These are phyloP conservation scores for Penicillium paxilli DNA, from an alignment of 495 filamentous ascomycete genomes.

Conservation along the genomic window DNA sequence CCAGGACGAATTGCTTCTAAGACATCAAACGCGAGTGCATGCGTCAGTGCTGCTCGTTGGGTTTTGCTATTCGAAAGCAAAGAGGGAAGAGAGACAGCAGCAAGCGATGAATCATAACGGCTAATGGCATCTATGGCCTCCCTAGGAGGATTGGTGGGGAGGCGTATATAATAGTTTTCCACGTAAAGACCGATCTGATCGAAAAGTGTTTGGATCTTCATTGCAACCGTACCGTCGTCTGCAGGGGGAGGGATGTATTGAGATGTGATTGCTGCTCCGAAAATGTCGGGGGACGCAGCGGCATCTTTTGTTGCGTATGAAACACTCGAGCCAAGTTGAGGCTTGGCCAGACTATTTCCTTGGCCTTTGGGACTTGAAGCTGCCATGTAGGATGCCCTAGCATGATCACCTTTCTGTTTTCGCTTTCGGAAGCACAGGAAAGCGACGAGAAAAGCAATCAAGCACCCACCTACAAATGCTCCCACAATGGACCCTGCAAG, in stretches of 20 bases:
- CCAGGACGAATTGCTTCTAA: conserved; percentile 18
- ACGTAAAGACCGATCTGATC: conserved; percentile 29
- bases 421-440: conserved; percentile 16
- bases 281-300: not conserved
- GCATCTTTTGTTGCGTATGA: conserved; percentile 9
- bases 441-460: conserved; percentile 29
- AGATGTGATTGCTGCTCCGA: not conserved
- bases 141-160: not conserved
- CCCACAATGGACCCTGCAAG: conserved; percentile 35
- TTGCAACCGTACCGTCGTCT: conserved; percentile 22
- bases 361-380: not conserved
- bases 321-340: not conserved
- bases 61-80: conserved; percentile 12
- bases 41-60: conserved; percentile 20
- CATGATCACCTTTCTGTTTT: not conserved
- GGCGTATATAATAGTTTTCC: conserved; percentile 29
- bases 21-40: conserved; percentile 15
- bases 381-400: not conserved
- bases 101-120: conserved; percentile 17
- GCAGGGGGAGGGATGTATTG: conserved; percentile 2
- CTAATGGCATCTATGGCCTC: conserved; percentile 2
- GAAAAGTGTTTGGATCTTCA: conserved; percentile 22
- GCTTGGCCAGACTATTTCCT: not conserved
- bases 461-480: conserved; percentile 23
- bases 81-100: conserved; percentile 7